phyloP scores from a whole-genome alignment of 768 basidiomycete genomes.

The Saitozyma podzolica region DNA sequence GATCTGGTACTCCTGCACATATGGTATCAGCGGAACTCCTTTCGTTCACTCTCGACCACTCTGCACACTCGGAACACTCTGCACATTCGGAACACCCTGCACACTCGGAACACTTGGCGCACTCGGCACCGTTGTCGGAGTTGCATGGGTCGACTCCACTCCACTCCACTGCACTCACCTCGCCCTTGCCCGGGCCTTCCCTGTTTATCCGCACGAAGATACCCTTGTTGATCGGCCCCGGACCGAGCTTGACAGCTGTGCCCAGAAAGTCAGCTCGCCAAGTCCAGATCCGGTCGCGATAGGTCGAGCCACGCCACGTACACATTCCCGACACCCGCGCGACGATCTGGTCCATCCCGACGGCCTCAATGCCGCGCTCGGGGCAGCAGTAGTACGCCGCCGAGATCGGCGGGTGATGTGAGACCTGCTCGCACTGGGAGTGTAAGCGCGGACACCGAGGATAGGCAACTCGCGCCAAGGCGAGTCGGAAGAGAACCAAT shows the following conservation, averaged over 20 bases:
- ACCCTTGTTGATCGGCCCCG: conserved; percentile 84
- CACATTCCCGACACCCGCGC: conserved; percentile 86
- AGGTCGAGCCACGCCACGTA: conserved; percentile 29
- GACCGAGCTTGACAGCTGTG: conserved; percentile 53
- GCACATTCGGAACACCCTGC: not conserved
- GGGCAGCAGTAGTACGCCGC: conserved; percentile 79
- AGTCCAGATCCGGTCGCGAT: not conserved
- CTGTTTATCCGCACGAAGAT: conserved; percentile 77
- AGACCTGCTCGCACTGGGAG: conserved; percentile 79
- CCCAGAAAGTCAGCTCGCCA: not conserved
- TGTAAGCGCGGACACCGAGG: not conserved
- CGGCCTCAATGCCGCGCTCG: conserved; percentile 66
- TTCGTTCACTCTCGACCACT: not conserved
- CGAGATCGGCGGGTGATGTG: conserved; percentile 94
- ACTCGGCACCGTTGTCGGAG: too few species aligned
- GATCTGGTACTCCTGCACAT: conserved; percentile 65
- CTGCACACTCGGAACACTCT: not conserved
- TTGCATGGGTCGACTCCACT: not conserved
- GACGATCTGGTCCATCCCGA: conserved; percentile 83
- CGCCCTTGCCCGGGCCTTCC: conserved; percentile 72
- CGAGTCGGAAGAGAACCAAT: too few species aligned
- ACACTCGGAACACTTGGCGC: too few species aligned
- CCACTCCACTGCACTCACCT: conserved; percentile 41
- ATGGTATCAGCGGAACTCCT: not conserved
- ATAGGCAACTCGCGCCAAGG: not conserved